A percentile compares a stretch with the other conserved stretches of the same genome.
Evolutionary conservation across 257 asterid species (phyloP).

Genomic region (Fraxinus excelsior): DNA sequence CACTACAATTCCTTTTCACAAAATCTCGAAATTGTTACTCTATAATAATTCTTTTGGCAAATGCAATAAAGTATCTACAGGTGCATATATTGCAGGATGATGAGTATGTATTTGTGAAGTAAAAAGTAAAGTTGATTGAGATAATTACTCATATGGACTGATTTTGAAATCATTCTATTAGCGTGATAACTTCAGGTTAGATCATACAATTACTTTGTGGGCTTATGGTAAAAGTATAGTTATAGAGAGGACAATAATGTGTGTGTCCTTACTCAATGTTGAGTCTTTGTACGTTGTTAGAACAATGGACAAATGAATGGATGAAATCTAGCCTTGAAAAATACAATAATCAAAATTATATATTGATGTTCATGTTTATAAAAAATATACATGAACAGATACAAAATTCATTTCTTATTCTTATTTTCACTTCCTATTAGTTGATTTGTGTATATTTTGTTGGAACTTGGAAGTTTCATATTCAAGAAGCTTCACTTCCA

Average conservation of each 20-base stretch:
- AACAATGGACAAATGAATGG: not conserved
- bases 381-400: not conserved
- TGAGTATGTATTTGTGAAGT: not conserved
- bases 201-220: too few species aligned
- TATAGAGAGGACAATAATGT: too few species aligned
- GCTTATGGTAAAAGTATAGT: too few species aligned
- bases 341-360: not conserved
- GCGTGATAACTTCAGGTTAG: not conserved
- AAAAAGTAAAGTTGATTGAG: not conserved
- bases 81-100: not conserved
- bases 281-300: too few species aligned
- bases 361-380: not conserved
- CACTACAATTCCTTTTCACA: not conserved
- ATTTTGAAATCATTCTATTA: not conserved
- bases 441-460: not conserved
- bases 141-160: not conserved
- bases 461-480: too few species aligned
- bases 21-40: not conserved
- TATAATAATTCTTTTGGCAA: not conserved
- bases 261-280: too few species aligned
- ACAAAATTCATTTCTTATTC: not conserved
- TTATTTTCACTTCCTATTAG: not conserved
- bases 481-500: too few species aligned
- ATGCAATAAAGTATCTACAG: not conserved
- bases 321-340: not conserved